phyloP scores from a whole-genome alignment of 2,329 filamentous ascomycete genomes.

The Aspergillus neotritici region DNA sequence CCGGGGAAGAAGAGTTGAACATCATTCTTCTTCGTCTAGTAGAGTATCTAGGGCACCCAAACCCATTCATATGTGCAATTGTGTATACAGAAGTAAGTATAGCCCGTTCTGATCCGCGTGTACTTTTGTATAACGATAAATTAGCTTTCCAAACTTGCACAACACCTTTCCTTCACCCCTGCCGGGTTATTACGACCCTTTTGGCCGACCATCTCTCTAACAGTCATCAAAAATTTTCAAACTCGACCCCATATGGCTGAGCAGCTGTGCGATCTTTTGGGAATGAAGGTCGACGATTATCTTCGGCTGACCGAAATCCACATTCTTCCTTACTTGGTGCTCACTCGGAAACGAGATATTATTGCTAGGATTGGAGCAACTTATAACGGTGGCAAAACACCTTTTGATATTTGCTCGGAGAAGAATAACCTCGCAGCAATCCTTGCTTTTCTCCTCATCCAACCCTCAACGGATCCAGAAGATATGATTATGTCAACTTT shows the following conservation, averaged over 20 bases:
- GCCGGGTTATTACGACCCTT: constrained; percentile 74
- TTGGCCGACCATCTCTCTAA: constrained; percentile 79
- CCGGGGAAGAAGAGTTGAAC: constrained; percentile 77
- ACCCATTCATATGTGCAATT: constrained; percentile 70
- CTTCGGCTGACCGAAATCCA: constrained; percentile 70
- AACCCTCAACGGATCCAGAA: constrained; percentile 61
- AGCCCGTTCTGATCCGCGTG: background rate
- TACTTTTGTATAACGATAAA: background rate
- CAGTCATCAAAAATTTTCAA: constrained; percentile 74
- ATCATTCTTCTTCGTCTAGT: constrained; percentile 77
- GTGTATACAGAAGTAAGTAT: constrained; percentile 70
- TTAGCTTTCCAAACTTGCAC: constrained; percentile 66
- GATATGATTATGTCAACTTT: constrained; percentile 64
- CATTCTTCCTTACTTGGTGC: constrained; percentile 79
- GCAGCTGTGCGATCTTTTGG: constrained; percentile 73
- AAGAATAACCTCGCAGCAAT: constrained; percentile 56
- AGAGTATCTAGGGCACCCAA: constrained; percentile 79
- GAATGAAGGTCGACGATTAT: constrained; percentile 68
- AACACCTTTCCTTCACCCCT: constrained; percentile 56
- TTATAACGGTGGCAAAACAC: constrained; percentile 45
- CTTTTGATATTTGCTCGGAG: constrained; percentile 58
- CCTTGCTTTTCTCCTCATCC: constrained; percentile 53
- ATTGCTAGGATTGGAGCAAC: constrained; percentile 76
- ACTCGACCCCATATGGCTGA: constrained; percentile 75
- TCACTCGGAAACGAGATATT: constrained; percentile 69